A percentile compares a stretch with the other conserved stretches of the same genome.
These are phyloP conservation scores for Lachancea fermentati DNA, from an alignment of 805 yeast species.

Conservation along the genomic window DNA sequence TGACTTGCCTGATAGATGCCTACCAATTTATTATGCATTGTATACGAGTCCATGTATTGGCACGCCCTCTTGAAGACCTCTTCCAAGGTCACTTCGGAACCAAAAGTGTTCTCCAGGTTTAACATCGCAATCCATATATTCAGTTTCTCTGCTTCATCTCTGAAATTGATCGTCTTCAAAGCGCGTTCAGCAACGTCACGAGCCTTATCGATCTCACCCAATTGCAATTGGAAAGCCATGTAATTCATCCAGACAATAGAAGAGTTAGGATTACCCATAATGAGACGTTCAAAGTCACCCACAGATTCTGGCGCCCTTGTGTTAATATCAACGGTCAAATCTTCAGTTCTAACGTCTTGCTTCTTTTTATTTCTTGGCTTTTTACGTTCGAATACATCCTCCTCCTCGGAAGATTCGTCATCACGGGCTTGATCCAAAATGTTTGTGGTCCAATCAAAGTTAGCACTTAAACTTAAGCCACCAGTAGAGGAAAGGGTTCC, in stretches of 20 bases:
- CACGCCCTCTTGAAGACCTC: slow-evolving; percentile 77
- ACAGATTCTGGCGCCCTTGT: slow-evolving; percentile 88
- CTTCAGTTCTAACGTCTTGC: slow-evolving; percentile 47
- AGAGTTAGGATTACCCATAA: slow-evolving; percentile 89
- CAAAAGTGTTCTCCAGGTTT: slow-evolving; percentile 91
- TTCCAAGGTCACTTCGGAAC: slow-evolving; percentile 75
- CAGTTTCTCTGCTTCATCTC: slow-evolving; percentile 89
- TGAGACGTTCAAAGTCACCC: slow-evolving; percentile 84
- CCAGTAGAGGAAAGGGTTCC: slow-evolving; percentile 26
- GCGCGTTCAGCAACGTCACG: slow-evolving; percentile 93
- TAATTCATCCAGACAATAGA: slow-evolving; percentile 96
- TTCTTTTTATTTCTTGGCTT: slow-evolving; percentile 43
- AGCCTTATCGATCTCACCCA: slow-evolving; percentile 91
- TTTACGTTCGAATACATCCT: slow-evolving; percentile 42
- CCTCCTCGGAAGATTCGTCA: slow-evolving; percentile 49
- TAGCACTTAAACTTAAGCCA: slow-evolving; percentile 70
- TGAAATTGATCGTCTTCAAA: slow-evolving; percentile 76
- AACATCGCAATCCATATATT: slow-evolving; percentile 95
- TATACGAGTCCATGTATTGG: slow-evolving; percentile 85
- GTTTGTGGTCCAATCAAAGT: slow-evolving; percentile 95
- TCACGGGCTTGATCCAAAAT: slow-evolving; percentile 75
- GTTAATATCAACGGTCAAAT: slow-evolving; percentile 77
- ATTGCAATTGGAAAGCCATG: slow-evolving; percentile 95
- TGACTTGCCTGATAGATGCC: slow-evolving; percentile 72
- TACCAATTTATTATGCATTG: slow-evolving; percentile 74